Evolutionary conservation across 352 stramenopile genomes (phyloP).

Genomic region (Phytophthora uliginosa): DNA sequence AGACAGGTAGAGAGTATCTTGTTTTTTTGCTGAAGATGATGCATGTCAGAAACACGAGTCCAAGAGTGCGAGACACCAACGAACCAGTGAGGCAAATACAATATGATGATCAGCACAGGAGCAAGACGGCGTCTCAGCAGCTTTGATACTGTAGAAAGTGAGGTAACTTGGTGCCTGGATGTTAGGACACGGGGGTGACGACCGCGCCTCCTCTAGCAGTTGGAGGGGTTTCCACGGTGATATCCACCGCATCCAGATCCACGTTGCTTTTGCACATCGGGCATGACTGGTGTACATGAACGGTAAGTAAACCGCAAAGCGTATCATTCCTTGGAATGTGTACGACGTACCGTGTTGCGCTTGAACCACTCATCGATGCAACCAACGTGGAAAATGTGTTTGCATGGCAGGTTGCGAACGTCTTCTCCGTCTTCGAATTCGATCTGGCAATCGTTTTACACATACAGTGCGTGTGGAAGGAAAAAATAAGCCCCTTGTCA

Average conservation of each 20-base stretch:
- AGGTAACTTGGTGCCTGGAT: neutral
- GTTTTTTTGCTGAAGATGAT: constrained; percentile 4
- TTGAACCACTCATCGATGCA: constrained; percentile 93
- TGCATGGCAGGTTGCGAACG: constrained; percentile 82
- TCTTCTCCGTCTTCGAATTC: constrained; percentile 84
- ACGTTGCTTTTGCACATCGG: constrained; percentile 89
- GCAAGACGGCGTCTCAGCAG: neutral
- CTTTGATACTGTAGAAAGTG: too few relatives aligned
- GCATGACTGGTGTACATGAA: constrained; percentile 55
- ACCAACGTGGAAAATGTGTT: constrained; percentile 91
- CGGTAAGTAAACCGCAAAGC: neutral
- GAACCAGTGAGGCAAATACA: constrained; percentile 22
- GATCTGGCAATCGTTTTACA: constrained; percentile 43
- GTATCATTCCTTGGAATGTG: neutral
- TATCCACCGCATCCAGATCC: constrained; percentile 59
- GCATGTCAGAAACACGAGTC: neutral
- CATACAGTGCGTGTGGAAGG: neutral
- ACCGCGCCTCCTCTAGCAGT: constrained; percentile 41
- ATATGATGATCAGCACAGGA: constrained; percentile 18
- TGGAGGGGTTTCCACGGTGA: constrained; percentile 41
- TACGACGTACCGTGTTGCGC: constrained; percentile 79
- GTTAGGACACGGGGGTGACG: constrained; percentile 45
- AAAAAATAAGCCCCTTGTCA: constrained; percentile 6
- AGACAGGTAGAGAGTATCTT: constrained; percentile 8
- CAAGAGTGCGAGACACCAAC: constrained; percentile 7